phyloP scores from a whole-genome alignment of 129 eudicot genomes.

The Pittosporum tobira region DNA sequence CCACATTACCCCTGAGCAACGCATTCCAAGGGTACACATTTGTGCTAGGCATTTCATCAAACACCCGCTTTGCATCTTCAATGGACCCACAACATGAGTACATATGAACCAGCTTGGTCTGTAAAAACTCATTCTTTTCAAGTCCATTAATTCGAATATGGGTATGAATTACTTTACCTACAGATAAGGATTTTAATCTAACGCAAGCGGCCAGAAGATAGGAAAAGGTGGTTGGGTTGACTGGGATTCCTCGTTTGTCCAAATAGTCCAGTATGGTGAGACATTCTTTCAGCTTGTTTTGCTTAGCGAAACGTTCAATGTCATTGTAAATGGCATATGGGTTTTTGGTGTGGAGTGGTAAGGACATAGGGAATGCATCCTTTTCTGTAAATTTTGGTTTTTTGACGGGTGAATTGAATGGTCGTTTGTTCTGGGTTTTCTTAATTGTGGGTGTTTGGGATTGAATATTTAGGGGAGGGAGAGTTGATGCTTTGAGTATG shows the following conservation, averaged over 20 bases:
- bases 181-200: constrained; percentile 33
- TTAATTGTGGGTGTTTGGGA: constrained; percentile 12
- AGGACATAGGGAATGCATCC: constrained; percentile 43
- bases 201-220: constrained; percentile 49
- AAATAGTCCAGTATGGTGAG: constrained; percentile 61
- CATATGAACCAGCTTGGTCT: constrained; percentile 62
- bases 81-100: constrained; percentile 50
- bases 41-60: constrained; percentile 39
- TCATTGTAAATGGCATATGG: constrained; percentile 61
- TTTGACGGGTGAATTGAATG: constrained; percentile 2
- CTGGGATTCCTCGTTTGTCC: constrained; percentile 62
- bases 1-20: constrained; percentile 72
- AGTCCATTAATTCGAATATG: constrained; percentile 62
- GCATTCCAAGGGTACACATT: constrained; percentile 88
- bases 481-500: constrained; percentile 16
- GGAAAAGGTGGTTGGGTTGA: constrained; percentile 65
- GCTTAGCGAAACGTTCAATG: constrained; percentile 48
- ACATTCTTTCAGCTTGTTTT: constrained; percentile 66
- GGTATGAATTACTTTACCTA: constrained; percentile 43
- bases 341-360: constrained; percentile 55
- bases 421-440: constrained; percentile 8
- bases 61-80: constrained; percentile 60
- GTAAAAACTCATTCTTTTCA: constrained; percentile 56
- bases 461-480: background rate
- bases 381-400: constrained; percentile 19